phyloP scores from a whole-genome alignment of 2,329 filamentous ascomycete species.

The Berkeleyomyces rouxiae region DNA sequence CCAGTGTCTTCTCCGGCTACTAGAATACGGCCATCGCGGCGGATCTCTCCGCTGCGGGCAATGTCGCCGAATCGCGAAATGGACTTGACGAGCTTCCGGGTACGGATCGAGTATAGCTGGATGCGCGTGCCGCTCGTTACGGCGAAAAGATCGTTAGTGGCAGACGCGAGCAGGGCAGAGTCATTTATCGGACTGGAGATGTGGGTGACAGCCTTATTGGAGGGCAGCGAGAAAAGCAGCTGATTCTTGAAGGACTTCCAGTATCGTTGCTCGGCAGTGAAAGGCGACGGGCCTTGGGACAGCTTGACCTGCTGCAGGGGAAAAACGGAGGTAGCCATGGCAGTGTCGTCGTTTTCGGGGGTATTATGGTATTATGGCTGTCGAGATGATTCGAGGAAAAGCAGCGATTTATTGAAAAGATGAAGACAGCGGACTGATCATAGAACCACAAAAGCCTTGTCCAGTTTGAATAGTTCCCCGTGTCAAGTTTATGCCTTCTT shows the following conservation, averaged over 20 bases:
- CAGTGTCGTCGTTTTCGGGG: constrained; percentile 8
- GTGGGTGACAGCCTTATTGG: constrained; percentile 76
- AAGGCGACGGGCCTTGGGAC: constrained; percentile 61
- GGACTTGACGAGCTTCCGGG: constrained; percentile 80
- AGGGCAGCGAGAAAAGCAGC: constrained; percentile 75
- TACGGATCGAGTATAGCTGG: constrained; percentile 85
- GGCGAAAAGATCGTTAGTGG: constrained; percentile 57
- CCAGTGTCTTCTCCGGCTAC: constrained; percentile 86
- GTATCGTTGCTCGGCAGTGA: constrained; percentile 87
- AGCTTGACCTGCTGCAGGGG: constrained; percentile 69
- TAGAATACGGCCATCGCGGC: constrained; percentile 74
- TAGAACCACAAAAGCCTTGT: too few species aligned
- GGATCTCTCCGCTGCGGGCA: constrained; percentile 75
- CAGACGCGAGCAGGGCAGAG: constrained; percentile 26
- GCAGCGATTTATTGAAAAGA: neutral
- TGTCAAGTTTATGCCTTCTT: too few species aligned
- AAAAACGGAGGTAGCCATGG: constrained; percentile 75
- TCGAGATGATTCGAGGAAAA: neutral
- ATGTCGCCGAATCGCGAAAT: constrained; percentile 88
- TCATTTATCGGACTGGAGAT: constrained; percentile 45
- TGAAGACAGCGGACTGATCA: too few species aligned
- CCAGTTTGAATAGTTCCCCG: too few species aligned
- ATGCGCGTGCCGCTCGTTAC: constrained; percentile 89
- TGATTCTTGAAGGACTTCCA: constrained; percentile 93
- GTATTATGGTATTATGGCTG: neutral